A percentile compares a stretch with the other conserved stretches of the same genome.
Evolutionary conservation across 2,329 filamentous ascomycete genomes (phyloP).

Genomic region (Zarea fungicola): DNA sequence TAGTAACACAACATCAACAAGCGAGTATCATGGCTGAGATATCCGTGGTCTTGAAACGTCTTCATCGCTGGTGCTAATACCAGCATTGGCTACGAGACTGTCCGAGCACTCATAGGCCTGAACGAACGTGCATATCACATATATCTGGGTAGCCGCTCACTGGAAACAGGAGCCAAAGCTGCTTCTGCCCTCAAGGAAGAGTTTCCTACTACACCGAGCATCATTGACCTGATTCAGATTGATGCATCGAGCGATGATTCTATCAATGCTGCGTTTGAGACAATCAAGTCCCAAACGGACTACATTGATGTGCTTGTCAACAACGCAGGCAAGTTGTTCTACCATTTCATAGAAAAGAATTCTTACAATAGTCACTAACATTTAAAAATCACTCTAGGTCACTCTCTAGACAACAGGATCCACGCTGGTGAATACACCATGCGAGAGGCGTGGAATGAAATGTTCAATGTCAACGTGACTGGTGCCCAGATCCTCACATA

Average conservation of each 20-base stretch:
- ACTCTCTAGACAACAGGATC: constrained; percentile 33
- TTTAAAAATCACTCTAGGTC: constrained; percentile 28
- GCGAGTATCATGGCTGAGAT: constrained; percentile 9
- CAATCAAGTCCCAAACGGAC: constrained; percentile 22
- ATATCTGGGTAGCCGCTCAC: constrained; percentile 44
- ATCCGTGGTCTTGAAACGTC: no score
- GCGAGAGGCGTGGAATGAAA: constrained; percentile 36
- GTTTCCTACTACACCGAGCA: constrained; percentile 31
- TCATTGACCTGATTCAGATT: constrained; percentile 31
- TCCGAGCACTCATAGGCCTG: constrained; percentile 45
- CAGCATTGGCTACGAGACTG: constrained; percentile 50
- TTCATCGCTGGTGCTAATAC: constrained; percentile 54
- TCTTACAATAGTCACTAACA: neutral
- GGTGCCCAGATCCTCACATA: constrained; percentile 34
- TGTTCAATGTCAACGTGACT: constrained; percentile 42
- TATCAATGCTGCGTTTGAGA: constrained; percentile 24
- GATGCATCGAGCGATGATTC: constrained; percentile 28
- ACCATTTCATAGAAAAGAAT: neutral
- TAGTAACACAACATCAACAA: neutral
- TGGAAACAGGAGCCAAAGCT: constrained; percentile 43
- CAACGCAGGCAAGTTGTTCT: constrained; percentile 23
- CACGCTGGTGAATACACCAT: constrained; percentile 20
- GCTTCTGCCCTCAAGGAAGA: constrained; percentile 35
- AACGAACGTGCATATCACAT: constrained; percentile 40
- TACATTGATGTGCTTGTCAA: constrained; percentile 31